Evolutionary conservation across 495 filamentous ascomycete genomes (phyloP).

Genomic region (Penicillium bialowiezense): DNA sequence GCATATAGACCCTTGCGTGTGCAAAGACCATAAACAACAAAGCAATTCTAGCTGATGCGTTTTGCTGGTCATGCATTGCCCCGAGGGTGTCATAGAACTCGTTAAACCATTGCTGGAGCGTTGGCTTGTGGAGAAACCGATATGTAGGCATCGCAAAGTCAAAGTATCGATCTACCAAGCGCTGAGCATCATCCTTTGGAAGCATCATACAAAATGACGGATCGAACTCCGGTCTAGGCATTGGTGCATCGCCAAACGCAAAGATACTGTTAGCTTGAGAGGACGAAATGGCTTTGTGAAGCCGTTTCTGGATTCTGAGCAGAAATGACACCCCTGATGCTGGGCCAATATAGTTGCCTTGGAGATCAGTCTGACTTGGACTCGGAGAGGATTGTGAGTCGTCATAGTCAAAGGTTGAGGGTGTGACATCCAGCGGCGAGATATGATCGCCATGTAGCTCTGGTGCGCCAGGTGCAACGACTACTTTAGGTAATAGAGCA

Average conservation of each 20-base stretch:
- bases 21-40: conserved; percentile 4
- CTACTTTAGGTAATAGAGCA: no score
- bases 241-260: conserved; percentile 22
- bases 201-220: conserved; percentile 11
- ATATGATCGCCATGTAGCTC: no score
- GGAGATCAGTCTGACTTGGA: conserved; percentile 16
- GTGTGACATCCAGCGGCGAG: no score
- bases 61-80: conserved; percentile 2
- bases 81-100: conserved; percentile 25
- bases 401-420: no score
- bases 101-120: conserved; percentile 15
- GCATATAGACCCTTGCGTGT: neutral
- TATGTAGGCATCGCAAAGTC: conserved; percentile 27
- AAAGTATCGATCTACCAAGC: conserved; percentile 24
- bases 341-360: conserved; percentile 29
- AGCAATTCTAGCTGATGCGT: neutral
- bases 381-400: conserved; percentile 17
- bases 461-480: no score
- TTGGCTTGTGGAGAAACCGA: conserved; percentile 24
- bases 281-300: conserved; percentile 9
- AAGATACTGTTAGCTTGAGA: conserved; percentile 12
- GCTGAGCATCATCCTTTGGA: conserved; percentile 8
- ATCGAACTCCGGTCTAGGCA: conserved; percentile 11
- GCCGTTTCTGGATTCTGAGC: conserved; percentile 18
- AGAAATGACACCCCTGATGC: conserved; percentile 29